Evolutionary conservation across 2,329 filamentous ascomycete genomes (phyloP), one percentile per base, ranked within the genome.

Genomic region (Fusarium tanahbumbuense): DNA sequence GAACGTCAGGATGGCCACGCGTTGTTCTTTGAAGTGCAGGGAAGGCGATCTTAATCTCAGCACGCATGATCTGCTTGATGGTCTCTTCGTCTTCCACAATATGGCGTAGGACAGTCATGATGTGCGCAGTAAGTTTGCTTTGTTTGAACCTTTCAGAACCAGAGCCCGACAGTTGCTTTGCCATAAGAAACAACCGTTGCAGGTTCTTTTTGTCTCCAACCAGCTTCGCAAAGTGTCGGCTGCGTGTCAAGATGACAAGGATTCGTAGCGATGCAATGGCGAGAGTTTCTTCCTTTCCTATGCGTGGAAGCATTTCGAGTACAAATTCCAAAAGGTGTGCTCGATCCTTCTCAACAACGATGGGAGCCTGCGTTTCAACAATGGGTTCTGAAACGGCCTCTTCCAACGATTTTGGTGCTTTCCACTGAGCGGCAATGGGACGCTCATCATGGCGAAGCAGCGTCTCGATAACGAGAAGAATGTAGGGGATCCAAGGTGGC

Each of bases 11-110:
- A 41, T 78, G 74, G 42, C 86, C 83, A 41, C 91, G 87, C 30
- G 81, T 77, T 45, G 80, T 83, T 37, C 85, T 79, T 23, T 81
- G 80, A 8, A 81, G 76, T 65, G 86, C 85, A 56, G 93, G 89
- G 71, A 98, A 93, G 74, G 88, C 90, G n/a, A 88, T 83, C 69
- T 90, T 89, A 74, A 99, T 97, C 77, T 98, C 95, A 28, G 91
- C 92, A 54, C 91, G 88, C 92, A 99, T 98, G 64, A 97, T 91
- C 77, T 98, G 93, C 71, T 92, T 93, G 64, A 98, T 87, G 3
- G 92, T 96, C 20, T 94, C 91, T 52, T 97, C 93, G 76, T 99
- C 97, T 80, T 99, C 96, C 56, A 98, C 89, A 70, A 99, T 91
- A 76, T 99, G 96, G 42, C 97, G 91, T 45, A 99, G 83, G 55